A percentile compares a stretch with the other conserved stretches of the same genome.
Evolutionary conservation across 2,329 filamentous ascomycete genomes (phyloP).

Genomic region (Colletotrichum horii): DNA sequence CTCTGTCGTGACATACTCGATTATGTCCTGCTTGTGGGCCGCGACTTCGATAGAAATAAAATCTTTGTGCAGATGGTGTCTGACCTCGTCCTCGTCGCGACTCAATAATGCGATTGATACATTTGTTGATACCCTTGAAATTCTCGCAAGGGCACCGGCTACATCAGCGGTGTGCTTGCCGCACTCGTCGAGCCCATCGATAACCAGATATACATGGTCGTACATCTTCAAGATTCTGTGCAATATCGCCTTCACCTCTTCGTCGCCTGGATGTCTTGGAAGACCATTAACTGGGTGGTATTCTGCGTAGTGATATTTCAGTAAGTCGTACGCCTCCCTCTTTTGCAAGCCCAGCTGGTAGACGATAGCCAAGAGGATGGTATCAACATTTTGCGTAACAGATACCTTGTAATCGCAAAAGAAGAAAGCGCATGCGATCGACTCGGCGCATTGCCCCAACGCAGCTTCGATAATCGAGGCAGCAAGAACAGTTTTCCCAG

Average conservation of each 20-base stretch:
- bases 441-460: not conserved
- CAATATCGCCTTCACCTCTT: not conserved
- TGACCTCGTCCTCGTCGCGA: not conserved
- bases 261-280: not conserved
- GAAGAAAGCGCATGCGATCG: not conserved
- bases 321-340: not conserved
- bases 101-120: not conserved
- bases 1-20: not conserved
- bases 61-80: not conserved
- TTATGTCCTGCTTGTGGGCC: not conserved
- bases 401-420: not conserved
- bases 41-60: not conserved
- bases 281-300: not conserved
- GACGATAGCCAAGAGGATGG: not conserved
- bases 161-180: not conserved
- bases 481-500: not conserved
- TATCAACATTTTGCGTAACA: not conserved
- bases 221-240: accelerated
- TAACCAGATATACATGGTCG: not conserved
- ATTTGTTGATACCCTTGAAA: not conserved
- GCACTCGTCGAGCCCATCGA: not conserved
- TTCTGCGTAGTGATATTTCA: not conserved
- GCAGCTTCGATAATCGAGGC: not conserved
- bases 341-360: slow-evolving; percentile 1
- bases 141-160: accelerated